Percentiles rank a stretch among this genome's conserved stretches.
Evolutionary conservation across 495 filamentous ascomycete genomes (phyloP).

Genomic region (Penicillium nucicola): DNA sequence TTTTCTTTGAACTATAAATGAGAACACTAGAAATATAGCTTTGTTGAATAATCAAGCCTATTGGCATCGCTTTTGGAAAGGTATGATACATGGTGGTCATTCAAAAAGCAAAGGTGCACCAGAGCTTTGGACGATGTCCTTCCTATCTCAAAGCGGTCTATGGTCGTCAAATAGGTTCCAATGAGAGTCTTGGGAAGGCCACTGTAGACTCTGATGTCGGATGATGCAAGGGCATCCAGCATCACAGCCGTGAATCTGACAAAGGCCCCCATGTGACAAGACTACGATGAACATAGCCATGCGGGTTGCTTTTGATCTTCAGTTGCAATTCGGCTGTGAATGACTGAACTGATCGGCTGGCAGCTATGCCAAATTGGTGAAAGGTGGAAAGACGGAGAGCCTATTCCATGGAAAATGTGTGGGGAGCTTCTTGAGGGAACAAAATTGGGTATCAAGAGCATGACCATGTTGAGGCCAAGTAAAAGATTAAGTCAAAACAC

Average conservation of each 20-base stretch:
- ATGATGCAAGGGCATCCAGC: background rate
- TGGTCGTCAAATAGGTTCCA: background rate
- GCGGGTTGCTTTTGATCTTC: background rate
- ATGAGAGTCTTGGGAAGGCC: background rate
- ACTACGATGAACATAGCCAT: background rate
- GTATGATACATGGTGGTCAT: background rate
- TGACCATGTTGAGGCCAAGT: background rate
- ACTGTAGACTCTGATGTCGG: background rate
- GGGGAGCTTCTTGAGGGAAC: background rate
- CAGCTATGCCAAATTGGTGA: background rate
- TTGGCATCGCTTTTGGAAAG: slow-evolving; percentile 1
- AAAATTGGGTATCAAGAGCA: background rate
- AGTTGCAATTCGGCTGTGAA: background rate
- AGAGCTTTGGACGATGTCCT: background rate
- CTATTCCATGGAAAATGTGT: background rate
- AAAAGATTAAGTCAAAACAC: background rate
- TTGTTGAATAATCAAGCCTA: background rate
- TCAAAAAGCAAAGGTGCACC: background rate
- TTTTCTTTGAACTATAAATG: no score
- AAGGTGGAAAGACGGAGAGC: background rate
- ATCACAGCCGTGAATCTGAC: no score
- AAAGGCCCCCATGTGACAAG: no score
- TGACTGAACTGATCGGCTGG: background rate
- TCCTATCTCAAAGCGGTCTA: background rate
- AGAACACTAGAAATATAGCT: no score